A percentile compares a stretch with the other conserved stretches of the same genome.
These are phyloP conservation scores for Ceratorhiza oryzae-sativae DNA, from an alignment of 1,284 basidiomycete genomes.

Conservation along the genomic window DNA sequence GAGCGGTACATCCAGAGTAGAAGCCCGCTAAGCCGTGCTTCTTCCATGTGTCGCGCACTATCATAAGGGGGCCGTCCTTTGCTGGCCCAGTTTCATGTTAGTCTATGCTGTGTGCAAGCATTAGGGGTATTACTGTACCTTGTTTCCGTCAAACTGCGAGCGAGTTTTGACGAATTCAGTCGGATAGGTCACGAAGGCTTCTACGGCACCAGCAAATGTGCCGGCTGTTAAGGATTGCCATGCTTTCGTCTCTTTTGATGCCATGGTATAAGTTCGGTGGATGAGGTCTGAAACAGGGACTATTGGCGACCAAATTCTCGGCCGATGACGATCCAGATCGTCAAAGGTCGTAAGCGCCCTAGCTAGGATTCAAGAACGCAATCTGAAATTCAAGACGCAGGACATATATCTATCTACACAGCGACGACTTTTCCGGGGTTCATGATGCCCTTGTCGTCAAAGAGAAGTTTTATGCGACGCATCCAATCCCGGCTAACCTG, in stretches of 20 bases:
- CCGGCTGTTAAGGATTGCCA: conserved; percentile 86
- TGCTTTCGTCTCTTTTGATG: conserved; percentile 57
- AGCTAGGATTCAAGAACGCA: conserved; percentile 5
- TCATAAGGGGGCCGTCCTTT: conserved; percentile 69
- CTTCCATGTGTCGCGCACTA: conserved; percentile 73
- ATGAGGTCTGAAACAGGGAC: not conserved
- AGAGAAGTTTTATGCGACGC: conserved; percentile 88
- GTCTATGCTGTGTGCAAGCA: not conserved
- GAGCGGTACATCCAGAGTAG: conserved; percentile 86
- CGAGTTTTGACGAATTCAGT: conserved; percentile 92
- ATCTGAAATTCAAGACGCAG: not conserved
- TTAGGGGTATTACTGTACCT: conserved; percentile 55
- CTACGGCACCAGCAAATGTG: conserved; percentile 91
- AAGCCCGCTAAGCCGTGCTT: conserved; percentile 78
- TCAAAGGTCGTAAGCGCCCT: not conserved
- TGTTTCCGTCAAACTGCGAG: conserved; percentile 74
- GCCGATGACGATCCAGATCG: conserved; percentile 22
- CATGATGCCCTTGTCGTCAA: conserved; percentile 92
- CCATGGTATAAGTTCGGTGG: conserved; percentile 15
- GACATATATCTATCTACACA: not conserved
- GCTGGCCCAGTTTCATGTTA: conserved; percentile 50
- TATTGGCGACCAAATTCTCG: conserved; percentile 20
- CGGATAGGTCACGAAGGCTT: conserved; percentile 64
- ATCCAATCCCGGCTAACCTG: conserved; percentile 83
- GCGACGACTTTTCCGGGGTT: conserved; percentile 84